These are phyloP conservation scores for Diospyros lotus DNA, from an alignment of 148 eudicot genomes.

Conservation along the genomic window DNA sequence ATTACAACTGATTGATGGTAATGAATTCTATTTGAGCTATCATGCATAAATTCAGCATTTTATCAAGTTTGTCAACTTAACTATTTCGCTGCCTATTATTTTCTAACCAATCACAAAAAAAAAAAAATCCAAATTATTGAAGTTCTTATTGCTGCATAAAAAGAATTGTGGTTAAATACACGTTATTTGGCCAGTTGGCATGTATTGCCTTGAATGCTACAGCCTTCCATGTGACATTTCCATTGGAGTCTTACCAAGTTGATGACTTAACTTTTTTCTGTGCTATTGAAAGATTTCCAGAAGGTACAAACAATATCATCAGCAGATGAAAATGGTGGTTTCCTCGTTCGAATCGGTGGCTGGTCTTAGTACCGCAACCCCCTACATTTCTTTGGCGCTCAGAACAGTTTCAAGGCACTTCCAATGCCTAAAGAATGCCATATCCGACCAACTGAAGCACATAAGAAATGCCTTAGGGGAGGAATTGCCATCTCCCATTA, in stretches of 20 bases:
- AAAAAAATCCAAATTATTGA: background rate
- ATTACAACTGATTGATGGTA: too few species aligned
- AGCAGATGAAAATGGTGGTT: constrained; percentile 43
- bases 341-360: constrained; percentile 38
- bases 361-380: constrained; percentile 33
- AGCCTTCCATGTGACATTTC: background rate
- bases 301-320: constrained; percentile 37
- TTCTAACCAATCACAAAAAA: background rate
- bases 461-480: constrained; percentile 31
- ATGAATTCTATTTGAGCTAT: too few species aligned
- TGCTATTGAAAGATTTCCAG: background rate
- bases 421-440: constrained; percentile 30
- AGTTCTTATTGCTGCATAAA: background rate
- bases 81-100: background rate
- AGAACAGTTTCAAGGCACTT: constrained; percentile 30
- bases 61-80: too few species aligned
- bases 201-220: background rate
- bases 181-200: background rate
- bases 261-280: background rate
- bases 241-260: background rate
- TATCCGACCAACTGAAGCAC: constrained; percentile 30
- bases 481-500: constrained; percentile 25
- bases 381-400: constrained; percentile 30
- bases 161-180: background rate
- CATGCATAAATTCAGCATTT: background rate